Conservation (phyloP, 2,329 filamentous ascomycete genomes). For the Xylaria sp. region DNA sequence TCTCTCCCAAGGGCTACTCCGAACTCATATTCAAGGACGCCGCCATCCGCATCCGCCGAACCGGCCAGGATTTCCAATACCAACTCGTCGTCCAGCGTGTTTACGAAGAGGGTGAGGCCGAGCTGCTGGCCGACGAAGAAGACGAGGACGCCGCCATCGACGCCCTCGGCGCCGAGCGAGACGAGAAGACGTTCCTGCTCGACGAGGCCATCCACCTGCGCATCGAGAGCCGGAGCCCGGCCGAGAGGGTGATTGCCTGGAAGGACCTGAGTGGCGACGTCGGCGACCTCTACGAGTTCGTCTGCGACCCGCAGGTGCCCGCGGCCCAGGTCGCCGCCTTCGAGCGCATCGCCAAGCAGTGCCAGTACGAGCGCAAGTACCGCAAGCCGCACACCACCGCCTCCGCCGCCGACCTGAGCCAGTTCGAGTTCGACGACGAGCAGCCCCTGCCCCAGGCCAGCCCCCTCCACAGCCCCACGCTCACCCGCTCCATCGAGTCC, state of each 20-base stretch:
- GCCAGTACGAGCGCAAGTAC: conserved; percentile 98
- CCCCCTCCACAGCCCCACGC: conserved; percentile 68
- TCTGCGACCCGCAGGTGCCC: conserved; percentile 82
- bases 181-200: conserved; percentile 98
- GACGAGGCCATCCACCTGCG: conserved; percentile 91
- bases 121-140: conserved; percentile 88
- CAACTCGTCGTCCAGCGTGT: conserved; percentile 96
- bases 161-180: conserved; percentile 80
- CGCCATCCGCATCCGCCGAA: conserved; percentile 88
- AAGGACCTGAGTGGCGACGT: conserved; percentile 92
- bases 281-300: conserved; percentile 97
- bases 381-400: conserved; percentile 82
- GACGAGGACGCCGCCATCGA: conserved; percentile 83
- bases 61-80: conserved; percentile 95
- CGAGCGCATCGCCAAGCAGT: conserved; percentile 84
- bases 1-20: conserved; percentile 96
- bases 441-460: conserved; percentile 73
- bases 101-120: conserved; percentile 97
- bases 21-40: conserved; percentile 99
- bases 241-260: conserved; percentile 92
- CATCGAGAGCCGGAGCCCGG: conserved; percentile 80
- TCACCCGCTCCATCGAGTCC: conserved; percentile 66
- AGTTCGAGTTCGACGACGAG: conserved; percentile 81
- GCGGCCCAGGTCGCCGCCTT: conserved; percentile 81
- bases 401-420: conserved; percentile 80